Evolutionary conservation across 768 basidiomycete species (phyloP).

Genomic region (Tylopilus intermedius): DNA sequence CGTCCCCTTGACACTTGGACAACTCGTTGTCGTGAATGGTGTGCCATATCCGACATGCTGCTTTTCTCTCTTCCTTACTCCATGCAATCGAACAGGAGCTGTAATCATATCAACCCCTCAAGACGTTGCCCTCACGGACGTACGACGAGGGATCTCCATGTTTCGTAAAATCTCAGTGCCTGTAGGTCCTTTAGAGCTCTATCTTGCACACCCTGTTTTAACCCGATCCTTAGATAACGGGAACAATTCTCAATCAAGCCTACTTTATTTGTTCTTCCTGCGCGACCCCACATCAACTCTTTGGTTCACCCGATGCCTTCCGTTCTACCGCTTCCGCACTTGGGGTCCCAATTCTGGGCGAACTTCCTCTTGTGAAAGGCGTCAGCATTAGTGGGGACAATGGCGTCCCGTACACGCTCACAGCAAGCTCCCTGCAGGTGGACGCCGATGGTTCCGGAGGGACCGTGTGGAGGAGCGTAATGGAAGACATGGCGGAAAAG

Average conservation of each 20-base stretch:
- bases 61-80: neutral
- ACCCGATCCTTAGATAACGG: slow-evolving; percentile 58
- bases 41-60: slow-evolving; percentile 17
- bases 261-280: slow-evolving; percentile 79
- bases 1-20: slow-evolving; percentile 86
- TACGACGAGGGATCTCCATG: slow-evolving; percentile 89
- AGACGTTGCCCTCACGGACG: slow-evolving; percentile 87
- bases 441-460: slow-evolving; percentile 26
- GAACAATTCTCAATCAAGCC: slow-evolving; percentile 84
- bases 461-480: slow-evolving; percentile 29
- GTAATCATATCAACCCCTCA: slow-evolving; percentile 96
- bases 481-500: slow-evolving; percentile 26
- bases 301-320: slow-evolving; percentile 68
- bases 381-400: slow-evolving; percentile 71
- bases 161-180: slow-evolving; percentile 85
- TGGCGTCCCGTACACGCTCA: slow-evolving; percentile 52
- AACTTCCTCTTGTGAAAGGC: slow-evolving; percentile 72
- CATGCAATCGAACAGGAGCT: slow-evolving; percentile 50
- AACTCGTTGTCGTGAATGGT: slow-evolving; percentile 83
- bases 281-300: slow-evolving; percentile 55
- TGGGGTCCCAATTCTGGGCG: slow-evolving; percentile 62
- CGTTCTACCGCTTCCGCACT: slow-evolving; percentile 52
- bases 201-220: neutral
- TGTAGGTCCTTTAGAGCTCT: slow-evolving; percentile 39
- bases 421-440: slow-evolving; percentile 10